phyloP scores from a whole-genome alignment of 495 filamentous ascomycete genomes.

The Aspergillus hancockii region DNA sequence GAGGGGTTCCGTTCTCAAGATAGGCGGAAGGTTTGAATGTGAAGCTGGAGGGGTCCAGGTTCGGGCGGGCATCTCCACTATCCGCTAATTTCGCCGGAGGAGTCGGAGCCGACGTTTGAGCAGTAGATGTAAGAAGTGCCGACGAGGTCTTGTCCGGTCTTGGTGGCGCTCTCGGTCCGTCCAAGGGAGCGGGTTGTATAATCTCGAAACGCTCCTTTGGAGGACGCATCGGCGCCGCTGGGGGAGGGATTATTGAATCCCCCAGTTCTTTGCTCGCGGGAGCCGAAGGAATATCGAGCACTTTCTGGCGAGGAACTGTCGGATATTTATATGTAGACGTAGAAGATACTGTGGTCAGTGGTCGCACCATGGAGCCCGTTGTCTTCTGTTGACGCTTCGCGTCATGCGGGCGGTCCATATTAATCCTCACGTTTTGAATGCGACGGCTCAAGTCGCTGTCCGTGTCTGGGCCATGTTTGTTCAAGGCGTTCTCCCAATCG shows the following conservation, averaged over 20 bases:
- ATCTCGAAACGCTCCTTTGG: slow-evolving; percentile 44
- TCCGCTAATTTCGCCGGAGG: slow-evolving; percentile 30
- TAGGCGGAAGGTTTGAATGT: slow-evolving; percentile 86
- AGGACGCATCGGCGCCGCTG: slow-evolving; percentile 47
- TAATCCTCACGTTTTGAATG: slow-evolving; percentile 45
- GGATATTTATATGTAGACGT: slow-evolving; percentile 52
- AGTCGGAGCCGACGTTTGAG: slow-evolving; percentile 18
- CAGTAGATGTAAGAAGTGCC: slow-evolving; percentile 1
- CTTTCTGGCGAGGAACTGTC: slow-evolving; percentile 49
- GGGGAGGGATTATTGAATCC: slow-evolving; percentile 31
- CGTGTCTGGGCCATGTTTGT: slow-evolving; percentile 28
- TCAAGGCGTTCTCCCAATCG: slow-evolving; percentile 51
- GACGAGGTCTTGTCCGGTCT: slow-evolving; percentile 35
- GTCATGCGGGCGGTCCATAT: slow-evolving; percentile 32
- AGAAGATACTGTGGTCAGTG: slow-evolving; percentile 13
- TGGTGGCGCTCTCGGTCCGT: slow-evolving; percentile 27
- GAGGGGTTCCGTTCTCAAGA: slow-evolving; percentile 81
- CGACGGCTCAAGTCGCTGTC: slow-evolving; percentile 47
- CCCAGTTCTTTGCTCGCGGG: slow-evolving; percentile 16
- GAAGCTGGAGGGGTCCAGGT: slow-evolving; percentile 54
- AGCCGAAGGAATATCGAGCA: slow-evolving; percentile 25
- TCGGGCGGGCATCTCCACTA: slow-evolving; percentile 20
- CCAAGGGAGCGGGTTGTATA: slow-evolving; percentile 21
- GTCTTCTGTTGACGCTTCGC: slow-evolving; percentile 8
- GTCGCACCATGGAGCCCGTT: slow-evolving; percentile 17